Evolutionary conservation across 345 rosid species (phyloP), one percentile per base, ranked within the genome.

Genomic region (Citrus hindsii): DNA sequence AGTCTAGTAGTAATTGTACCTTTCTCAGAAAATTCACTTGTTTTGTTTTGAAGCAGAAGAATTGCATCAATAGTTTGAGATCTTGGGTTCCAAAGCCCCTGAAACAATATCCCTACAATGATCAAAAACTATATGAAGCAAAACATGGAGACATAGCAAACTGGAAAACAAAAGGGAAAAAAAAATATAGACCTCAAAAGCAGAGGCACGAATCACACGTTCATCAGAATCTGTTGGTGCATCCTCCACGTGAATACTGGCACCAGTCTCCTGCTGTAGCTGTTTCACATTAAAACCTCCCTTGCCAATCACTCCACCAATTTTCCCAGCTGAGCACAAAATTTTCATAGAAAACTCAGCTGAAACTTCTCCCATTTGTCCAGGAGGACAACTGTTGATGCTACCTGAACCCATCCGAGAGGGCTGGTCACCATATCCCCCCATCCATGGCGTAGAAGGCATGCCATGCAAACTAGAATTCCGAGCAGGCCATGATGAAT

Each of bases 221-320:
- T 89, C 94, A 74, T 83, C 87, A 22, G 82, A 81, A 13, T 88
- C 86, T 4, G 83, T 74, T 60, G 83, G 78, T 61, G 87, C 82
- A 77, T 85, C 88, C 67, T 89, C 90, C 73, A 88, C 91, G 48
- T 87, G 85, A 60, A 91, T 83, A 77, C 82, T 80, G 33, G 93
- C 84, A 40, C 90, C 92, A 22, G 92, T 83, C 66, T 88, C 94
- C 83, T 84, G 87, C 82, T 83, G 83, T 33, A 89, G 60, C 80
- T 83, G 86, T 30, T 78, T 89, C 66, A 89, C 85, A 81, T 79
- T 86, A 74, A 82, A 82, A 53, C 92, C 91, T 70, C 91, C 90
- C 82, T 83, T 91, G 68, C 94, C 94, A 79, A 89, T 89, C 22
- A 88, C 91, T 59, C 85, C 91, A 25, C 92, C 87, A 83, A 91